Evolutionary conservation across 768 basidiomycete genomes (phyloP).

Genomic region (Lyophyllum atratum): DNA sequence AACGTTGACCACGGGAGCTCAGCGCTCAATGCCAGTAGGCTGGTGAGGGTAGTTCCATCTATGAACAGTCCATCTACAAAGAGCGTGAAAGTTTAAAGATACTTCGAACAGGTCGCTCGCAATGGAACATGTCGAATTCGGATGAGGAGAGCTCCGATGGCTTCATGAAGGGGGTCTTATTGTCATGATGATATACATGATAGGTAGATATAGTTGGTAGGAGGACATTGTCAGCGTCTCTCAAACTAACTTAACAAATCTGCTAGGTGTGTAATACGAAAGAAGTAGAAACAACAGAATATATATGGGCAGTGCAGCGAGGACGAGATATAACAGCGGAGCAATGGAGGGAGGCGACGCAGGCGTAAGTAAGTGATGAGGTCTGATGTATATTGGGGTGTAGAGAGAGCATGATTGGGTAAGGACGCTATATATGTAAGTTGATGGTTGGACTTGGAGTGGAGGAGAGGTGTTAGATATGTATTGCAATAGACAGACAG

Average conservation of each 20-base stretch:
- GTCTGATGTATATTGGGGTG: slow-evolving; percentile 13
- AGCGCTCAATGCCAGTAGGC: too few species aligned
- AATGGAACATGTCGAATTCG: background rate
- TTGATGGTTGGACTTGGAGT: slow-evolving; percentile 12
- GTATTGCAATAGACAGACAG: slow-evolving; percentile 26
- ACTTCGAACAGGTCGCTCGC: too few species aligned
- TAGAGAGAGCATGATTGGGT: slow-evolving; percentile 14
- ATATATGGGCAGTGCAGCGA: slow-evolving; percentile 18
- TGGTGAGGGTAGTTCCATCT: too few species aligned
- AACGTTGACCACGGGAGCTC: too few species aligned
- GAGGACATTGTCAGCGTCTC: slow-evolving; percentile 11
- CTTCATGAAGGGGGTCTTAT: slow-evolving; percentile 24
- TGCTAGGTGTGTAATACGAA: slow-evolving; percentile 19
- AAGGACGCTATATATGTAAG: slow-evolving; percentile 16
- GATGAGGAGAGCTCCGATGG: slow-evolving; percentile 13
- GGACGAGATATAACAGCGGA: slow-evolving; percentile 16
- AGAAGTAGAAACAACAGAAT: slow-evolving; percentile 12
- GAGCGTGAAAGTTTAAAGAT: too few species aligned
- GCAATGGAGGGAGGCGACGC: slow-evolving; percentile 15
- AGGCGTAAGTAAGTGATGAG: slow-evolving; percentile 12
- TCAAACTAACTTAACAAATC: slow-evolving; percentile 23
- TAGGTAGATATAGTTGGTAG: slow-evolving; percentile 19
- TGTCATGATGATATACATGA: slow-evolving; percentile 29
- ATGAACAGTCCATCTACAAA: too few species aligned
- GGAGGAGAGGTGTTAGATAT: slow-evolving; percentile 18